phyloP scores from a whole-genome alignment of 495 filamentous ascomycete species.

The Podospora australis region DNA sequence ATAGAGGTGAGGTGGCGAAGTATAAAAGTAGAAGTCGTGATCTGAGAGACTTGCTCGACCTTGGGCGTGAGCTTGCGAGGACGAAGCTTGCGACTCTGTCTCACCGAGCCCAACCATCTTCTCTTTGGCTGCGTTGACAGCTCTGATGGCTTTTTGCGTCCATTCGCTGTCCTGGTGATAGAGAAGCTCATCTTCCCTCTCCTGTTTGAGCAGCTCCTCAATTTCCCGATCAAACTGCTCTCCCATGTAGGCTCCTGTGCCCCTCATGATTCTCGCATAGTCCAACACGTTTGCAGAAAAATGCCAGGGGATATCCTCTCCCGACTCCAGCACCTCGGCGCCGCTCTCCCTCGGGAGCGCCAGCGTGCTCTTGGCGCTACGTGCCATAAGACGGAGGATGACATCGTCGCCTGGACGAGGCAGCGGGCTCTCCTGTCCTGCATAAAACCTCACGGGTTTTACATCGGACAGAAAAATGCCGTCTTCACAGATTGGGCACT shows the following conservation, averaged over 20 bases:
- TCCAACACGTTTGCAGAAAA: conserved; percentile 90
- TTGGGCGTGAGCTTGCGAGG: conserved; percentile 17
- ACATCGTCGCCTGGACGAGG: conserved; percentile 84
- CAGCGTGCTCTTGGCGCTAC: conserved; percentile 71
- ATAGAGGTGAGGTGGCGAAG: conserved; percentile 83
- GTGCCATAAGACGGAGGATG: conserved; percentile 74
- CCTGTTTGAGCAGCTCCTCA: conserved; percentile 63
- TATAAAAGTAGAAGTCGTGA: conserved; percentile 95
- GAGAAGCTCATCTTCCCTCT: conserved; percentile 81
- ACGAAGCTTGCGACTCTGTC: conserved; percentile 1
- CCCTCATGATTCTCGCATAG: conserved; percentile 93
- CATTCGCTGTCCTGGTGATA: conserved; percentile 92
- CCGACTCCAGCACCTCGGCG: conserved; percentile 56
- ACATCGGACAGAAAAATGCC: conserved; percentile 80
- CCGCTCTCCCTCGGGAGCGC: conserved; percentile 77
- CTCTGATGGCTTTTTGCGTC: conserved; percentile 72
- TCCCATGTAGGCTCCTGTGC: conserved; percentile 79
- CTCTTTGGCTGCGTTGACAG: conserved; percentile 64
- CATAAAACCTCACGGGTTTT: conserved; percentile 86
- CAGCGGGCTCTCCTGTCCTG: conserved; percentile 74
- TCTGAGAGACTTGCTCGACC: too few relatives aligned
- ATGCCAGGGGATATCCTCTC: conserved; percentile 85
- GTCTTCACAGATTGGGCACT: conserved; percentile 95
- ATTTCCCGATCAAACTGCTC: conserved; percentile 75
- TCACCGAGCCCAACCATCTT: conserved; percentile 45